Evolutionary conservation across 2,329 filamentous ascomycete species (phyloP), one percentile per base, ranked within the genome.

Genomic region (Colletotrichum tabaci): DNA sequence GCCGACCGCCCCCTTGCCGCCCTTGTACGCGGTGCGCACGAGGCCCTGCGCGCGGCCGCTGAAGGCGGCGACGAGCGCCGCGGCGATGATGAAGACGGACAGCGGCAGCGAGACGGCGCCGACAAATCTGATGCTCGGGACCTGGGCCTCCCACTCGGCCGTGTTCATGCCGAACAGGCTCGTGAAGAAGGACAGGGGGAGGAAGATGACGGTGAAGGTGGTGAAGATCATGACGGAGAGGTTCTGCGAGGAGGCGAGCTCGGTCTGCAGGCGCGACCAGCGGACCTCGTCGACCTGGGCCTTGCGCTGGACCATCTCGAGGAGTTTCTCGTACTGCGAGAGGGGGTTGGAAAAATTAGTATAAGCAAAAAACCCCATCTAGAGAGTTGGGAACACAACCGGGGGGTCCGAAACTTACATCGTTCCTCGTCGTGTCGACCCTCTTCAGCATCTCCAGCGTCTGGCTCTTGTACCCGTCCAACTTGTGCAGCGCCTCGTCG

Each of bases 221-320:
- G 89, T 92, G 78, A 92, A 91, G 73, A 92, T 90, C 87, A 91
- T 90, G 68, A 92, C 87, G 18, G 89, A 89, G 30, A 89, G 83
- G 66, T 88, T 90, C 78, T 91, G 90, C 10, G 87, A 86, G 69
- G 87, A 88, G 0, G 90, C 89, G 0, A 91, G 85, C 74, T 92
- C 89, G 1, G 90, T 89, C 74, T 92, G 88, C 66, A 90, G 82
- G 2, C 90, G 83, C 30, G 89, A 90, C 78, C 90, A 87, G 30
- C 89, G 87, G 10, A 91, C 89, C 77, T 92, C 90, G 75, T 91
- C 89, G 2, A 92, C 89, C 75, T 92, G 90, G 0, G 90, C 89
- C 75, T 92, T 89, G 18, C 90, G 88, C 76, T 92, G 90, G 50
- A 90, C 89, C 85, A 92, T 90, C 77, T 92, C 89, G 15, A 92